These are phyloP conservation scores for Neoboletus subvelutipes DNA, from an alignment of 768 basidiomycete genomes.

Conservation along the genomic window DNA sequence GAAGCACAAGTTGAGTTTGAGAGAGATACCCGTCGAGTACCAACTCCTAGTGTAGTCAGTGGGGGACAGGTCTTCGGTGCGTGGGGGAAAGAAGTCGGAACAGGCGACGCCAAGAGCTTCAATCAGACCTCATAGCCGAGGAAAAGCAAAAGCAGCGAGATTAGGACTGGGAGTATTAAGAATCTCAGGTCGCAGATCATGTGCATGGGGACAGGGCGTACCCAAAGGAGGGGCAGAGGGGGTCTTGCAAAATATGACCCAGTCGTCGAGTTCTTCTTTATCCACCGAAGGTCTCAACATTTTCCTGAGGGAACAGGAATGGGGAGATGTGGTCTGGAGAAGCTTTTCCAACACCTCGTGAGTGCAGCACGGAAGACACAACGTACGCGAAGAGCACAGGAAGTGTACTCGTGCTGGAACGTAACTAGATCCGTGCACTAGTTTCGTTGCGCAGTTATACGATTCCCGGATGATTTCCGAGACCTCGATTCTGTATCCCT, in stretches of 20 bases:
- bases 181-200: not conserved
- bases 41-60: not conserved
- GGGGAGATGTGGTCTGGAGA: not conserved
- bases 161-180: not conserved
- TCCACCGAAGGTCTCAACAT: not conserved
- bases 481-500: not conserved
- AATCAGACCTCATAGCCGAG: not conserved
- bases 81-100: not conserved
- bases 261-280: not conserved
- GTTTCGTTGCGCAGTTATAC: not conserved
- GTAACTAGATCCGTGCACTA: not conserved
- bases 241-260: not conserved
- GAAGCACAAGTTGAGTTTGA: not conserved
- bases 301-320: not conserved
- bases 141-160: constrained; percentile 7
- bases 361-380: not conserved
- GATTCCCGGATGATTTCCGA: too few relatives aligned
- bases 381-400: not conserved
- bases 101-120: not conserved
- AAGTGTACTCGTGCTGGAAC: not conserved
- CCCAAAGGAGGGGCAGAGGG: not conserved
- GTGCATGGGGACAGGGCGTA: not conserved
- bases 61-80: not conserved
- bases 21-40: not conserved
- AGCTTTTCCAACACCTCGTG: not conserved